Conservation (phyloP, 805 yeast genomes). For the Candida xiaguanensis region DNA sequence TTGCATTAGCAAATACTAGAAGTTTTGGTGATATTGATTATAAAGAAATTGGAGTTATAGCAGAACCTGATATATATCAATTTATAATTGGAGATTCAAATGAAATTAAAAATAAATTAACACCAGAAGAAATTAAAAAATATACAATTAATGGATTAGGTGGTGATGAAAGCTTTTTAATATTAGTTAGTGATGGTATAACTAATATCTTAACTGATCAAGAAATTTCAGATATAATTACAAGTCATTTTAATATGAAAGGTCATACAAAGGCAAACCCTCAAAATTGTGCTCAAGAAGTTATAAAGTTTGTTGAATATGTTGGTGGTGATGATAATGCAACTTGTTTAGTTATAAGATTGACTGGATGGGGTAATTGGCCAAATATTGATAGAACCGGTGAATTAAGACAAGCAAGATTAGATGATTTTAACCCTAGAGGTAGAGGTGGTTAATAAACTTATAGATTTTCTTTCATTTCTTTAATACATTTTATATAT, state of each 20-base stretch:
- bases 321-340: slow-evolving; percentile 95
- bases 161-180: slow-evolving; percentile 85
- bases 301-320: slow-evolving; percentile 76
- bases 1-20: slow-evolving; percentile 85
- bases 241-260: slow-evolving; percentile 56
- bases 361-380: slow-evolving; percentile 96
- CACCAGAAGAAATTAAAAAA: slow-evolving; percentile 29
- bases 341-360: slow-evolving; percentile 77
- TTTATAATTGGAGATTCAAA: slow-evolving; percentile 58
- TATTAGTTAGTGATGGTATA: slow-evolving; percentile 83
- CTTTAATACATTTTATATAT: background rate
- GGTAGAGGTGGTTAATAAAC: slow-evolving; percentile 10
- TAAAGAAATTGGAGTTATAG: slow-evolving; percentile 79
- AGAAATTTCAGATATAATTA: slow-evolving; percentile 83
- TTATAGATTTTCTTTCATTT: background rate
- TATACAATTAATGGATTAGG: slow-evolving; percentile 51
- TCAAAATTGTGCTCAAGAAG: slow-evolving; percentile 80
- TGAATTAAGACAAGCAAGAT: slow-evolving; percentile 65
- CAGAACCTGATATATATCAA: slow-evolving; percentile 86
- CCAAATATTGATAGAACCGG: slow-evolving; percentile 83
- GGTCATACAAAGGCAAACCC: slow-evolving; percentile 79
- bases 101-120: slow-evolving; percentile 34
- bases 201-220: slow-evolving; percentile 80
- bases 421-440: slow-evolving; percentile 43
- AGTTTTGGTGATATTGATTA: slow-evolving; percentile 86